These are phyloP conservation scores for Chlorella variabilis DNA, from an alignment of 163 green algal genomes.

Conservation along the genomic window DNA sequence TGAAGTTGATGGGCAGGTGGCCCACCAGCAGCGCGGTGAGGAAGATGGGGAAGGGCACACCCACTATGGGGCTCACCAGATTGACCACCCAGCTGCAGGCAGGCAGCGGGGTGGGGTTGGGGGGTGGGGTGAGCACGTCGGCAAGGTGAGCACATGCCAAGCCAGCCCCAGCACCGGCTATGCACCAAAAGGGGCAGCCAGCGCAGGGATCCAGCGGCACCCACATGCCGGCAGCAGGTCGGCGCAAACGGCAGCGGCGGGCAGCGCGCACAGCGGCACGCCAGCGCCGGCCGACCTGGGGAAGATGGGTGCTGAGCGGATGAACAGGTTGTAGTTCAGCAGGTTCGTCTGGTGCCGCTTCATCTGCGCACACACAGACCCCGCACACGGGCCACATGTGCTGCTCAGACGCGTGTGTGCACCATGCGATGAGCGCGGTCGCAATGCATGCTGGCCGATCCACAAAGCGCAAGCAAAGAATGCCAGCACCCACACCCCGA, in stretches of 20 bases:
- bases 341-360: constrained; percentile 58
- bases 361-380: constrained; percentile 39
- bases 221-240: background rate
- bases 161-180: too few relatives aligned
- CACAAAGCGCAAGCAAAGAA: too few relatives aligned
- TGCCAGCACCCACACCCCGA: too few relatives aligned
- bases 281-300: background rate
- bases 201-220: too few relatives aligned
- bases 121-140: background rate
- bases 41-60: constrained; percentile 60
- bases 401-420: too few relatives aligned
- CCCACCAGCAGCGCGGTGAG: constrained; percentile 46
- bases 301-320: constrained; percentile 61
- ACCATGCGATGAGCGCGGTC: too few relatives aligned
- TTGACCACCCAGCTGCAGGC: constrained; percentile 65
- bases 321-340: constrained; percentile 72
- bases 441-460: too few relatives aligned
- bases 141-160: too few relatives aligned
- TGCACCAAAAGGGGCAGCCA: background rate
- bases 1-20: constrained; percentile 59
- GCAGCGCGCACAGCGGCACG: too few relatives aligned
- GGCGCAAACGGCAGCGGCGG: too few relatives aligned
- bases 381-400: background rate
- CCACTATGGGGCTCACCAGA: constrained; percentile 61
- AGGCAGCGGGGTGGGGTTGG: too few relatives aligned